These are phyloP conservation scores for Penicillium brasilianum DNA, from an alignment of 2,329 filamentous ascomycete species.

Conservation along the genomic window DNA sequence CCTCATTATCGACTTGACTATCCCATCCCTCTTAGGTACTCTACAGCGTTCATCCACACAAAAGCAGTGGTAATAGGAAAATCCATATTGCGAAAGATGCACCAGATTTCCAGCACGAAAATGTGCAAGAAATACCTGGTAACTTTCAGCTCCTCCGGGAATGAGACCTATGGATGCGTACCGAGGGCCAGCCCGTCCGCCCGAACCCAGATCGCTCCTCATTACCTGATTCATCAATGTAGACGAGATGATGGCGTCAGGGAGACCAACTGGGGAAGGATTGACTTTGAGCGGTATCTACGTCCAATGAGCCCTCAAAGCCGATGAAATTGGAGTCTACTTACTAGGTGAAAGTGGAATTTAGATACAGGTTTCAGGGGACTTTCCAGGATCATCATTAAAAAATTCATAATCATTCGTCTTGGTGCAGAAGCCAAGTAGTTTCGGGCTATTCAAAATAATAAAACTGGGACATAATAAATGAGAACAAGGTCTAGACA, in stretches of 20 bases:
- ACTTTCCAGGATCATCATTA: background rate
- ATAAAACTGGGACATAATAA: background rate
- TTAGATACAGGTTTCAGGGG: background rate
- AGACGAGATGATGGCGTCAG: background rate
- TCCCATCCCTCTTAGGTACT: too few species aligned
- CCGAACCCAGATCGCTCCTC: background rate
- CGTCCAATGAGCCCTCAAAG: too few species aligned
- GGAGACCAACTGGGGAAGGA: background rate
- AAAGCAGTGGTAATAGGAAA: too few species aligned
- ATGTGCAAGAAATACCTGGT: background rate
- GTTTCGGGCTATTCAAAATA: slow-evolving; percentile 3
- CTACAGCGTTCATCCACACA: background rate
- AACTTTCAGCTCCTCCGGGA: background rate
- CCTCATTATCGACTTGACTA: too few species aligned
- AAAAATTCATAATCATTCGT: slow-evolving; percentile 31
- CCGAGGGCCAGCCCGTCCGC: background rate
- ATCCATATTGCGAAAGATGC: too few species aligned
- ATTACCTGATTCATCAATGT: background rate
- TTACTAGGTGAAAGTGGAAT: background rate
- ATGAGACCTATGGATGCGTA: background rate
- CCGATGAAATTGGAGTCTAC: background rate
- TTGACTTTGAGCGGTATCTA: background rate
- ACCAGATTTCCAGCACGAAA: background rate
- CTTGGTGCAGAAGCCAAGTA: slow-evolving; percentile 9
- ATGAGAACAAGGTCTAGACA: background rate